phyloP scores from a whole-genome alignment of 75 land plant species.

The Azolla pinnata region DNA sequence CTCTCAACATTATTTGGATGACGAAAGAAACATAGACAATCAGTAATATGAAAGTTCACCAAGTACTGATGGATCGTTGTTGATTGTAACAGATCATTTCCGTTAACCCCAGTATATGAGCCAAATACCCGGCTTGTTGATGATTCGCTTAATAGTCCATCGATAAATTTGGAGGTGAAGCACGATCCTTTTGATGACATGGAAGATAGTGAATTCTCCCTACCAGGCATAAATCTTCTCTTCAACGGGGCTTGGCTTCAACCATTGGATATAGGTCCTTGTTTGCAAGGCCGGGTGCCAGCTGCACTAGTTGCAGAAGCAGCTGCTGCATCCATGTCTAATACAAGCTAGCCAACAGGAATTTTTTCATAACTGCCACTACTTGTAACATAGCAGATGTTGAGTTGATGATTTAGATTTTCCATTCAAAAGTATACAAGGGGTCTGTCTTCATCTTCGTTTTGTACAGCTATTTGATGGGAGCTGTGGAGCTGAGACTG shows the following conservation, averaged over 20 bases:
- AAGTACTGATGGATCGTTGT: too few relatives aligned
- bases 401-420: too few relatives aligned
- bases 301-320: slow-evolving; percentile 76
- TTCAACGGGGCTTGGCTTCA: slow-evolving; percentile 70
- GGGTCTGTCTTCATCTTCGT: too few relatives aligned
- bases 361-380: too few relatives aligned
- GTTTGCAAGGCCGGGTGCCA: slow-evolving; percentile 90
- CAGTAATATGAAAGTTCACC: too few relatives aligned
- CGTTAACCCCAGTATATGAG: slow-evolving; percentile 58
- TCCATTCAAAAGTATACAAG: too few relatives aligned
- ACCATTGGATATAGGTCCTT: slow-evolving; percentile 73
- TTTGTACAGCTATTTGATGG: too few relatives aligned
- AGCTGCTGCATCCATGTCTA: slow-evolving; percentile 47
- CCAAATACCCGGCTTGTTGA: slow-evolving; percentile 45
- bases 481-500: too few relatives aligned
- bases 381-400: too few relatives aligned
- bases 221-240: slow-evolving; percentile 80
- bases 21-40: too few relatives aligned
- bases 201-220: slow-evolving; percentile 55
- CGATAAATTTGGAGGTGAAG: slow-evolving; percentile 24
- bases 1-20: too few relatives aligned
- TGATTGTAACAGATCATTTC: slow-evolving; percentile 75
- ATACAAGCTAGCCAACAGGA: too few relatives aligned
- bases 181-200: slow-evolving; percentile 49
- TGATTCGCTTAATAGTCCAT: slow-evolving; percentile 11